A percentile compares a stretch with the other conserved stretches of the same genome.
Evolutionary conservation across 2,329 filamentous ascomycete genomes (phyloP).

Genomic region (Aspergillus sp.): DNA sequence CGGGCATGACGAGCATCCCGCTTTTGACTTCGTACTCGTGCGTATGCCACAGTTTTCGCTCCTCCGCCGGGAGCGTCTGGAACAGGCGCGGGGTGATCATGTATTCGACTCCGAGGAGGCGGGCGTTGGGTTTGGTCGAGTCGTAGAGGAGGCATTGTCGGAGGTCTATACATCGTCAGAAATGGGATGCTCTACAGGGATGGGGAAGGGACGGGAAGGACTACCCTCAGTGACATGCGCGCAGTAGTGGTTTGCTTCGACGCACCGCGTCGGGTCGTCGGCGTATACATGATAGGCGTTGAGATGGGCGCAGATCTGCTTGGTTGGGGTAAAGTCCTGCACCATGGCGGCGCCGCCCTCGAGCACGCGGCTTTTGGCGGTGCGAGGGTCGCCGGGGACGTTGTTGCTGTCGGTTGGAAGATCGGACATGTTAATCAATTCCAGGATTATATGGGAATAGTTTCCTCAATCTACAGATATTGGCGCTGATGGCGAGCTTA

Average conservation of each 20-base stretch:
- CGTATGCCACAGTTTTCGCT: slow-evolving; percentile 79
- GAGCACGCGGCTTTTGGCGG: slow-evolving; percentile 36
- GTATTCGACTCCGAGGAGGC: slow-evolving; percentile 83
- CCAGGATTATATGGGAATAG: background rate
- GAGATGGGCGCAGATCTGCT: slow-evolving; percentile 76
- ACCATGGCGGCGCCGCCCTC: slow-evolving; percentile 36
- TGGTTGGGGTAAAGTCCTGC: slow-evolving; percentile 64
- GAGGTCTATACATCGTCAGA: slow-evolving; percentile 53
- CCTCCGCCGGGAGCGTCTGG: slow-evolving; percentile 61
- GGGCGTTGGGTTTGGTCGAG: slow-evolving; percentile 62
- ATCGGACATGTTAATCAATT: background rate
- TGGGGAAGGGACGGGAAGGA: background rate
- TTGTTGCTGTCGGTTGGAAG: background rate
- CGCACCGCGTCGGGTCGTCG: slow-evolving; percentile 64
- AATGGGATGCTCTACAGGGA: background rate
- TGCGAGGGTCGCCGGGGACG: slow-evolving; percentile 31
- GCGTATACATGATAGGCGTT: slow-evolving; percentile 86
- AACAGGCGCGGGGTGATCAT: slow-evolving; percentile 75
- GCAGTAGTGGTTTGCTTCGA: slow-evolving; percentile 85
- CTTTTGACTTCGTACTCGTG: slow-evolving; percentile 52
- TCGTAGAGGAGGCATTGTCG: slow-evolving; percentile 87
- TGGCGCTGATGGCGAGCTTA: background rate
- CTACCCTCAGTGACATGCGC: slow-evolving; percentile 66
- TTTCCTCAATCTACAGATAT: background rate
- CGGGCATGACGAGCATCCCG: slow-evolving; percentile 44